Base-by-base conservation (phyloP, 108 stramenopile species). In the Pseudonitzschia multistriata region DNA sequence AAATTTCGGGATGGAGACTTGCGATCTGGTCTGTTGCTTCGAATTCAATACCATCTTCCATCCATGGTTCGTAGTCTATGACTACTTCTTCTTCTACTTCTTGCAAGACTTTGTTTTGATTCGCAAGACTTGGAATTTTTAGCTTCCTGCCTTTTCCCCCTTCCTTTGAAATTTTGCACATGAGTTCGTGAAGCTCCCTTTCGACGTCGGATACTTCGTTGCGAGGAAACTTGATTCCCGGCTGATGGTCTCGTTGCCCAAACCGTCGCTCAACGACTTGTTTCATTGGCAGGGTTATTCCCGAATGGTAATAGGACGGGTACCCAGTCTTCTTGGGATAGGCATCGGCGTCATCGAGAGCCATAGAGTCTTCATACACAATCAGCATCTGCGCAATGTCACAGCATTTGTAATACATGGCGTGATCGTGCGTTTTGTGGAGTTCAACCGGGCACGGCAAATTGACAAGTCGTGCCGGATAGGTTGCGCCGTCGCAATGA, bases 361-460 rank as follows among this genome's bases (percentile, higher is more conserved):
- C 87, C 74, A 79, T 86, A 67, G 80, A 77, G 49, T 92, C 91
- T 81, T 95, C 92, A 54, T 95, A 96, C 19, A 97, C 94, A 62
- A 96, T 87, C 52, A 96, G 66, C 87, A 96, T 92, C 83, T 97
- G 96, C 0, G 94, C 96, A 31, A 97, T 70, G 74, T 97, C 96
- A 3, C 78, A 76, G 34, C 84, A 80, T 76, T 97, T 97, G 85
- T 88, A 94, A 62, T 90, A 96, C 69, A 87, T 89, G 66, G 84
- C 89, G 73, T 93, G 89, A 77, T 97, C 95, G 49, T 92, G 81
- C 22, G 93, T 96, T 68, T 97, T 97, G 73, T 94, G 94, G 40
- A 94, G 67, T 81, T 97, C 96, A 42, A 97, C 76, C 17, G 91
- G 87, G 71, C 93, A 94, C n/a, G 96, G 96, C 14, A 97, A 73